A percentile compares a stretch with the other conserved stretches of the same genome.
Conservation (phyloP, 139 green algal genomes). For the Nannochloris sp. region DNA sequence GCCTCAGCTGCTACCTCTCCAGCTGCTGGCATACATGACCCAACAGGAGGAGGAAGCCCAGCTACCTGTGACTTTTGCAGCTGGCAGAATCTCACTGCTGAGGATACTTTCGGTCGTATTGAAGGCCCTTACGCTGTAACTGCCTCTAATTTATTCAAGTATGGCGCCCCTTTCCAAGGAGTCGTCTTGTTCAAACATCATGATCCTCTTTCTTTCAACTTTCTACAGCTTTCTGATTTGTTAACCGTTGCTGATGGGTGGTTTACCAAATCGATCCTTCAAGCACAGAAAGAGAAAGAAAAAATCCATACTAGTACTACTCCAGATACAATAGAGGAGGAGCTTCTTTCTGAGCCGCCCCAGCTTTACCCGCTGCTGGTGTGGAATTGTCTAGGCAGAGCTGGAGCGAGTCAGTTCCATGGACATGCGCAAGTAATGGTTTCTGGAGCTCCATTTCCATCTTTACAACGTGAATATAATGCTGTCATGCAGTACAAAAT, state of each 20-base stretch:
- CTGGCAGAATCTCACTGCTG: conserved; percentile 51
- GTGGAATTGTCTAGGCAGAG: conserved; percentile 60
- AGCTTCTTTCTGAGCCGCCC: neutral
- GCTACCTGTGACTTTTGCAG: conserved; percentile 68
- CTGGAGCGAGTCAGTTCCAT: conserved; percentile 52
- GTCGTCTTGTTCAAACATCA: conserved; percentile 78
- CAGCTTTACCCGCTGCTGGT: conserved; percentile 52
- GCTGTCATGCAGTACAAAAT: conserved; percentile 1
- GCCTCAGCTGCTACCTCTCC: too few species aligned
- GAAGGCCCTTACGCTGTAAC: conserved; percentile 54
- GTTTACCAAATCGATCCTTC: conserved; percentile 27
- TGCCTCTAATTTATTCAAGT: conserved; percentile 84
- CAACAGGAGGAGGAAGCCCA: conserved; percentile 20
- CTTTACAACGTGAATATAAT: conserved; percentile 10
- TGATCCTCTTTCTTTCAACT: conserved; percentile 61
- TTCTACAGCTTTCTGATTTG: conserved; percentile 46
- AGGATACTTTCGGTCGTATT: conserved; percentile 47
- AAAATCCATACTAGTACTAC: neutral
- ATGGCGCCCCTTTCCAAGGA: conserved; percentile 60
- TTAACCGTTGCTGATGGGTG: conserved; percentile 42
- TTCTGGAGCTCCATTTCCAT: conserved; percentile 26
- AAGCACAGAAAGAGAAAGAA: neutral
- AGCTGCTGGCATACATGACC: conserved; percentile 22
- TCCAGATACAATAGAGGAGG: neutral
- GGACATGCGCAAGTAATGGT: conserved; percentile 53